Evolutionary conservation across 176 grass and related monocot species (phyloP).

Genomic region (Cocos nucifera): DNA sequence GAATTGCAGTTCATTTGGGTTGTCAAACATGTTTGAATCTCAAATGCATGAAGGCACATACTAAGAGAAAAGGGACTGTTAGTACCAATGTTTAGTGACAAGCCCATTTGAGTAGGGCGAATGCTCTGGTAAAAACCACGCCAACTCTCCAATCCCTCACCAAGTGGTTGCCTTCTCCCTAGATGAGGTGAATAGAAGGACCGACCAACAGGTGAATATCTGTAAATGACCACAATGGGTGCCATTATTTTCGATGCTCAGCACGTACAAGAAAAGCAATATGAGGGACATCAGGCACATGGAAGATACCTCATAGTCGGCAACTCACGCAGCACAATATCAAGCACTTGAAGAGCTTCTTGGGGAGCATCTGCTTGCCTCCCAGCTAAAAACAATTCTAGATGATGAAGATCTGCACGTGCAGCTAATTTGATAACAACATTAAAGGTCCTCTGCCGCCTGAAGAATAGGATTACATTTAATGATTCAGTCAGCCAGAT

Average conservation of each 20-base stretch:
- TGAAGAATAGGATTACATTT: constrained; percentile 11
- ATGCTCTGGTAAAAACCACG: constrained; percentile 95
- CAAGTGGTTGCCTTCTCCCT: constrained; percentile 58
- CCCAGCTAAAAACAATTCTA: constrained; percentile 67
- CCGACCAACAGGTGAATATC: constrained; percentile 55
- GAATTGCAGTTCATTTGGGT: not conserved
- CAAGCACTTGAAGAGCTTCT: constrained; percentile 86
- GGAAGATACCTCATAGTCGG: constrained; percentile 54
- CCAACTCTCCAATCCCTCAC: constrained; percentile 92
- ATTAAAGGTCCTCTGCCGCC: constrained; percentile 52
- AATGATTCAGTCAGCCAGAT: not conserved
- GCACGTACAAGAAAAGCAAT: no score
- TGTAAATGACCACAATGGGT: constrained; percentile 18
- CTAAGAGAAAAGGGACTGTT: not conserved
- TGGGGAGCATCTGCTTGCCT: constrained; percentile 68
- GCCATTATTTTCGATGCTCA: constrained; percentile 1
- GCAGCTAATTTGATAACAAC: constrained; percentile 83
- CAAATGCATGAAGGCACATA: not conserved
- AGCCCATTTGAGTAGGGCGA: constrained; percentile 87
- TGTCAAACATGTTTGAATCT: not conserved
- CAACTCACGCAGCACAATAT: constrained; percentile 74
- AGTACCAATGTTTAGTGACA: constrained; percentile 86
- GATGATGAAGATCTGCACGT: constrained; percentile 46
- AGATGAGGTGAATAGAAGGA: constrained; percentile 78
- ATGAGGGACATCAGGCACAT: no score